Evolutionary conservation across 1,284 basidiomycete species (phyloP), one percentile per base, ranked within the genome.

Genomic region (Calocybe gambosa): DNA sequence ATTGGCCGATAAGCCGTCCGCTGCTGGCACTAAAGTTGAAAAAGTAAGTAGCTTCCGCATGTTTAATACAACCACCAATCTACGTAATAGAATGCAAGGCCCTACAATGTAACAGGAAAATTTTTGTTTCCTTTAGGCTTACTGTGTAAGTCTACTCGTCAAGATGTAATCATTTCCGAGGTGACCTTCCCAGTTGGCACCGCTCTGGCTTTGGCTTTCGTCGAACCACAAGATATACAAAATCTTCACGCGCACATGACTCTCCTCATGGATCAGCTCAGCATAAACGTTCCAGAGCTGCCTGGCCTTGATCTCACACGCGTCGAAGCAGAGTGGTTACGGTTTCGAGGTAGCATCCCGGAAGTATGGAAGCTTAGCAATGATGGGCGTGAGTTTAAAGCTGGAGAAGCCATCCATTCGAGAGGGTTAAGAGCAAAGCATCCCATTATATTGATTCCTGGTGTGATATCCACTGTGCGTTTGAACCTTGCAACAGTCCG

Each of bases 311-410:
- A 83, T 59, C 68, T 85, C 46, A 75, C 82, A 7, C 71, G 74
- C 4, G 68, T 87, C 6, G 84, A 87, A 62, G 52, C 64, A 13
- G 85, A 89, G 62, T 89, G 85, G 82, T 70, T 67, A 36, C 70
- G 75, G 42, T 59, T 89, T n/a, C 71, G 75, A 45, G 75, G 68
- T 57, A 79, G 70, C 52, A 80, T 84, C 8, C 83, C 88, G 2
- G 86, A 83, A 59, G 71, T 79, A 1, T 89, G 78, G 88, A 89
- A 87, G 66, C 74, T 93, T 52, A 86, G 85, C 56, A 84, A 77
- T 18, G 86, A 89, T 50, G 85, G 86, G 1, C 72, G 90, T 43
- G 91, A 93, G 62, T 95, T 95, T 56, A 76, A 81, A 50, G 86
- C 89, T 2, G 93, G 93, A 16, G 82, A 90, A 50, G 70, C 71